These are phyloP conservation scores for Elsinoe ampelina DNA, from an alignment of 2,329 filamentous ascomycete species.

Conservation along the genomic window DNA sequence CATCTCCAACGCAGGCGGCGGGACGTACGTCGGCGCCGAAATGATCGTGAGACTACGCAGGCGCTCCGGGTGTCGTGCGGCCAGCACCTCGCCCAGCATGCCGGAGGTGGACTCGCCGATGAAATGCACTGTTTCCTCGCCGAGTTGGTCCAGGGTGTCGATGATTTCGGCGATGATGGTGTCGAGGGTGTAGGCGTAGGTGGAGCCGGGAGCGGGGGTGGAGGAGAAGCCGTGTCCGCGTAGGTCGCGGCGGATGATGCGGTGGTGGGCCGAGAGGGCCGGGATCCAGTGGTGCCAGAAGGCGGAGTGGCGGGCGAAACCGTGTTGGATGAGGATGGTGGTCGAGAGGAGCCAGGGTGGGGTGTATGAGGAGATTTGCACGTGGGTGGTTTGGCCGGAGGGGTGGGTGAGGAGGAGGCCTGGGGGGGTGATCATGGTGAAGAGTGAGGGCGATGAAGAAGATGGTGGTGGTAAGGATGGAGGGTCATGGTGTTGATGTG, in stretches of 20 bases:
- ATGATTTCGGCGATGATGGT: conserved; percentile 27
- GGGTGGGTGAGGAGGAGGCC: conserved; percentile 21
- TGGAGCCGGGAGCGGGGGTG: conserved; percentile 16
- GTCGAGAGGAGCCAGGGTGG: conserved; percentile 27
- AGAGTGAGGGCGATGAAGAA: neutral
- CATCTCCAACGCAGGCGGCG: conserved; percentile 22
- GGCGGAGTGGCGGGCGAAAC: conserved; percentile 27
- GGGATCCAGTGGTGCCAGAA: conserved; percentile 33
- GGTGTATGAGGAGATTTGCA: conserved; percentile 23
- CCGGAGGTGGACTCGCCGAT: conserved; percentile 29
- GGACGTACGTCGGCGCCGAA: conserved; percentile 26
- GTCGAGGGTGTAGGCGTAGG: conserved; percentile 22
- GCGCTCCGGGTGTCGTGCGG: conserved; percentile 25
- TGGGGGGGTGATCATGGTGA: neutral
- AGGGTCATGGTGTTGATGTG: neutral
- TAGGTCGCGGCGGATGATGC: conserved; percentile 28
- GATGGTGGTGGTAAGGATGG: neutral
- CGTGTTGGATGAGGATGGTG: conserved; percentile 32
- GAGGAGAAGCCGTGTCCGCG: conserved; percentile 28
- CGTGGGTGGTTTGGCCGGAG: conserved; percentile 26
- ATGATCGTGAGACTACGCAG: conserved; percentile 27
- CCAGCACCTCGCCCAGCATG: conserved; percentile 28
- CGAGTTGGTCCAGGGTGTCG: conserved; percentile 29
- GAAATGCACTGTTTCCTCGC: conserved; percentile 26
- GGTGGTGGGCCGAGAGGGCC: conserved; percentile 24